Conservation (phyloP, 2,329 filamentous ascomycete species). For the Massarina eburnea region DNA sequence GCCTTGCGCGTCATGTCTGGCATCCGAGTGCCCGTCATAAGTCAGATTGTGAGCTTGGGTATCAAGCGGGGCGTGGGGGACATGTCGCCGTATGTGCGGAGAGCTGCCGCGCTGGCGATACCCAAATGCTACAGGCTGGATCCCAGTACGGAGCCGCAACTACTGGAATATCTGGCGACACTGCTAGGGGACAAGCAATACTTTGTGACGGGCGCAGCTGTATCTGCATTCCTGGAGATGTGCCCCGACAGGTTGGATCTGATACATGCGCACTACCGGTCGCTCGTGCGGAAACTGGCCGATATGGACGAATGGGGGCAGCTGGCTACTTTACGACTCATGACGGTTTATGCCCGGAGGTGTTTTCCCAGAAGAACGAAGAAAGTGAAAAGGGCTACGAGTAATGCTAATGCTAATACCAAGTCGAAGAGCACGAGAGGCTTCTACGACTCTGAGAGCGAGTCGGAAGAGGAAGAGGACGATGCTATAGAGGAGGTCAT, state of each 20-base stretch:
- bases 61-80: constrained; percentile 93
- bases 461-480: constrained; percentile 48
- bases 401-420: constrained; percentile 28
- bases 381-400: constrained; percentile 57
- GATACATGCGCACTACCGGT: constrained; percentile 86
- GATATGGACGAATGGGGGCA: constrained; percentile 99
- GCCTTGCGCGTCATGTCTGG: constrained; percentile 96
- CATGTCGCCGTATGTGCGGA: constrained; percentile 92
- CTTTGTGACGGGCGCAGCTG: constrained; percentile 92
- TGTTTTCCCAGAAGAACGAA: constrained; percentile 77
- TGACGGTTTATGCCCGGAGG: constrained; percentile 80
- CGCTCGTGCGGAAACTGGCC: constrained; percentile 83
- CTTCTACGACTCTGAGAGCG: constrained; percentile 69
- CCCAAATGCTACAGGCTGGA: constrained; percentile 95
- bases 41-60: constrained; percentile 91
- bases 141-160: constrained; percentile 78
- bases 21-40: constrained; percentile 95
- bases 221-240: constrained; percentile 83
- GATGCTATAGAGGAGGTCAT: constrained; percentile 58
- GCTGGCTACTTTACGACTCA: constrained; percentile 75
- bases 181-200: constrained; percentile 91
- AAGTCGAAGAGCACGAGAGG: constrained; percentile 57
- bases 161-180: constrained; percentile 77
- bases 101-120: constrained; percentile 88
- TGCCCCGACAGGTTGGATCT: constrained; percentile 87